Evolutionary conservation across 352 stramenopile genomes (phyloP), one percentile per base, ranked within the genome.

Genomic region (Globisporangium polare): DNA sequence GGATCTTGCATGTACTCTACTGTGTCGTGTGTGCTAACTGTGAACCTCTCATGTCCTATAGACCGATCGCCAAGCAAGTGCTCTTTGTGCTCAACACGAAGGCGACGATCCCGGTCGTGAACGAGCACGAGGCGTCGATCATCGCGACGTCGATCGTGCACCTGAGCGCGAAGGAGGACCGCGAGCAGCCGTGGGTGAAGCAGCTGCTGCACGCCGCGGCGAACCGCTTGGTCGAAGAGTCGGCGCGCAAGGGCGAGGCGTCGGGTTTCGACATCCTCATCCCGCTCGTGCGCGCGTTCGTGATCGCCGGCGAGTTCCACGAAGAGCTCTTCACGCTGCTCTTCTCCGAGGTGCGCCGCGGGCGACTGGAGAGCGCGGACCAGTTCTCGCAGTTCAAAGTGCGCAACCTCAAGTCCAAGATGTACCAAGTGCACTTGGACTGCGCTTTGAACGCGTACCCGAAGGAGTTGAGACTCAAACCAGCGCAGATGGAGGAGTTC

Each of bases 341-440:
- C 5, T 90, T 92, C 43, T 17, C 73, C 13, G 67, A 77, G 35
- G 60, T 85, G 2, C 81, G 81, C 53, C 66, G 57, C 4, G 77
- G 71, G 3, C 51, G 63, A 0, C 60, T 89, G 41, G 77, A 86
- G 26, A 37, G 47, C 18, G 72, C 73, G 10, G 58, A 70, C 9
- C 54, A 63, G 15, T 41, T 71, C 12, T 67, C 75, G 17, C 52
- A 54, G 17, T 72, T 72, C 46, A 83, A 80, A 53, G 53, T 74
- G 4, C 62, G 60, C 22, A 65, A 73, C 8, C 66, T 83, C 22
- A 76, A 73, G 57, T 67, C 69, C 17, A 83, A 83, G 63, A 61
- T 89, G 63, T 90, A 87, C 50, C 78, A 89, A 52, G 62, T 89
- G 56, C 78, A 92, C 56, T 26, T 92, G 27, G 80, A 92, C 45